Percentiles rank a stretch among this genome's conserved stretches.
Conservation (phyloP, 148 eudicot species). For the Linanthus parryae region DNA sequence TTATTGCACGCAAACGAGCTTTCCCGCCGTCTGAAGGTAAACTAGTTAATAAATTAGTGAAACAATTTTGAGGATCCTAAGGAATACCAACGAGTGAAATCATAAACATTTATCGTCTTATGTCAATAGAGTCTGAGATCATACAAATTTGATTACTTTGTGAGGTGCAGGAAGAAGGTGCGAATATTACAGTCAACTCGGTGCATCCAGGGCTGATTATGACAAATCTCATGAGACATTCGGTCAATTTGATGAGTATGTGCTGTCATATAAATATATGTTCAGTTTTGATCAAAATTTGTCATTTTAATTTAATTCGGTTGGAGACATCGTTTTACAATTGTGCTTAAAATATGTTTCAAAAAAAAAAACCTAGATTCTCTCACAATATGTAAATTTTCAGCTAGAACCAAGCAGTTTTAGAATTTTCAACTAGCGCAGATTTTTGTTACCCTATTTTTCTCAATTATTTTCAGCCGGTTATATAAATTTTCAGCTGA, state of each 20-base stretch:
- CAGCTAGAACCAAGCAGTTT: too few relatives aligned
- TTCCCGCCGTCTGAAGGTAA: slow-evolving; percentile 66
- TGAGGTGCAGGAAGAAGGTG: slow-evolving; percentile 63
- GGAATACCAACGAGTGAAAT: not conserved
- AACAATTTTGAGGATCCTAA: not conserved
- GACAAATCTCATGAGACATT: slow-evolving; percentile 74
- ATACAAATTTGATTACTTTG: not conserved
- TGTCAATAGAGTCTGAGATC: too few relatives aligned
- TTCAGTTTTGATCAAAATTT: too few relatives aligned
- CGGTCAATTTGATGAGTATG: slow-evolving; percentile 53
- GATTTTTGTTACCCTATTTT: not conserved
- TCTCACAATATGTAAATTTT: too few relatives aligned
- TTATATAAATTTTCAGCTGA: too few relatives aligned
- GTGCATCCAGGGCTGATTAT: slow-evolving; percentile 88
- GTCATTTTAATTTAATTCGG: too few relatives aligned
- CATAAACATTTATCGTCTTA: not conserved
- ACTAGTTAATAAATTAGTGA: not conserved
- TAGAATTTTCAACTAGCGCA: too few relatives aligned
- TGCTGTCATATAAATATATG: too few relatives aligned
- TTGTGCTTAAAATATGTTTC: too few relatives aligned
- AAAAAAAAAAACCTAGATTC: too few relatives aligned
- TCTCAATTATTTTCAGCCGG: not conserved
- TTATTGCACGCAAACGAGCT: slow-evolving; percentile 71
- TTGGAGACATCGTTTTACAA: too few relatives aligned
- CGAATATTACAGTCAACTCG: slow-evolving; percentile 73